Evolutionary conservation across 169 alveolate genomes (phyloP), one percentile per base, ranked within the genome.

Genomic region (Plasmodium coatneyi): DNA sequence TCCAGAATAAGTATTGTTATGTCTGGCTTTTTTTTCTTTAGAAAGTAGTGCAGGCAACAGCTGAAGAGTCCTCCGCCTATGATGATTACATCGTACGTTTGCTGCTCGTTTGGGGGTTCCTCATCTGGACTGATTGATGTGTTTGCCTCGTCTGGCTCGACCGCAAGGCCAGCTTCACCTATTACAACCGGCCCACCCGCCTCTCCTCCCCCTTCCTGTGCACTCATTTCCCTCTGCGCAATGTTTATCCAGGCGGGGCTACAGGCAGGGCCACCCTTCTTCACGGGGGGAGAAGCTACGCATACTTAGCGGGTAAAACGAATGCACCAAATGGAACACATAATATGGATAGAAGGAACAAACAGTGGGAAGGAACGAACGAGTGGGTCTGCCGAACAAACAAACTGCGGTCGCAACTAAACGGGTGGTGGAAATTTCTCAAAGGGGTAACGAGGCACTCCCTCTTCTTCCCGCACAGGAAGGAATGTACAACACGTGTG

Each of bases 51-150:
- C 60, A 84, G 9, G 43, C 83, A 56, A 46, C 93, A 84, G n/a
- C 84, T 41, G 36, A 72, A 84, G 30, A 84, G 16, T 1, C 93
- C 93, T 5, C 93, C 93, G 6, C 93, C 93, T 28, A 84, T 46
- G 16, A 84, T 28, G 41, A 84, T 19, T n/a, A 84, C 76, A 39
- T 84, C 93, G 28, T 84, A 84, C 2, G 43, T 49, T n/a, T 19
- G 36, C 1, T 84, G 74, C 6, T 83, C 82, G 25, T 19, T 3
- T 32, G 22, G 39, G 19, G 4, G 10, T 10, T 5, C 5, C 28
- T 22, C 36, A 16, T 49, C 78, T 25, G 60, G 12, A 25, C 25
- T 12, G 28, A 7, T 80, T 72, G 41, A 3, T 1, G 56, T 19
- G 4, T 10, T 46, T 12, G 56, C 56, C 56, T 6, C 19, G 19